A percentile compares a stretch with the other conserved stretches of the same genome.
These are phyloP conservation scores for Trichoderma breve DNA, from an alignment of 2,329 filamentous ascomycete species.

Conservation along the genomic window DNA sequence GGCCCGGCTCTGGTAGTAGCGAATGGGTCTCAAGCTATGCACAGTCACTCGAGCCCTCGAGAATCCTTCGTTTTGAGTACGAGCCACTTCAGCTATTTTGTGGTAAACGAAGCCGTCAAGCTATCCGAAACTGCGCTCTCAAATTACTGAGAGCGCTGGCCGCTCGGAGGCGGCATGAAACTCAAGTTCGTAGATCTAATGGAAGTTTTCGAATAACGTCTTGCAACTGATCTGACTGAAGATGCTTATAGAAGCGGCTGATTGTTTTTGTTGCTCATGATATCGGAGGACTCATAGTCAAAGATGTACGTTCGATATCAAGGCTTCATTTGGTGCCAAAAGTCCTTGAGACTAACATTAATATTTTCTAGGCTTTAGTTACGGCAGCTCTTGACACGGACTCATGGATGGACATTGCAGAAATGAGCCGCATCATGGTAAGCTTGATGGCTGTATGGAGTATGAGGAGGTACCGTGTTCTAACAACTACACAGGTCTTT, in stretches of 20 bases:
- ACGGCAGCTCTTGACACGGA: constrained; percentile 4
- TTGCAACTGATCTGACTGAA: background rate
- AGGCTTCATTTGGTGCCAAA: background rate
- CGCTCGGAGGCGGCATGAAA: background rate
- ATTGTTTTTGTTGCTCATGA: constrained; percentile 18
- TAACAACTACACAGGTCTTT: constrained; percentile 15
- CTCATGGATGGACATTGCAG: constrained; percentile 12
- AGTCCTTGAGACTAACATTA: background rate
- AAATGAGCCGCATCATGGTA: constrained; percentile 18
- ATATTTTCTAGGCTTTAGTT: background rate
- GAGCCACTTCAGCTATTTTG: constrained; percentile 16
- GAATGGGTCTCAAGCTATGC: background rate
- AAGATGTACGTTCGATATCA: constrained; percentile 11
- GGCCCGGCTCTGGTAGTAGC: constrained; percentile 15
- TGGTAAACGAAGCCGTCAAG: constrained; percentile 15
- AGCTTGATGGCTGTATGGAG: background rate
- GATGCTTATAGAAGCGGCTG: background rate
- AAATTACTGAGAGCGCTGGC: constrained; percentile 9
- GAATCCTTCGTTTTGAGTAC: constrained; percentile 12
- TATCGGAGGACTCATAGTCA: constrained; percentile 19
- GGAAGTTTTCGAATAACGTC: background rate
- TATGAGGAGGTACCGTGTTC: background rate
- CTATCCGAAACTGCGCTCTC: constrained; percentile 10
- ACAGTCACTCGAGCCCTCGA: background rate
- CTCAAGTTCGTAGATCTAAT: background rate